Evolutionary conservation across 805 yeast species (phyloP).

Genomic region (Kuraishia molischiana): DNA sequence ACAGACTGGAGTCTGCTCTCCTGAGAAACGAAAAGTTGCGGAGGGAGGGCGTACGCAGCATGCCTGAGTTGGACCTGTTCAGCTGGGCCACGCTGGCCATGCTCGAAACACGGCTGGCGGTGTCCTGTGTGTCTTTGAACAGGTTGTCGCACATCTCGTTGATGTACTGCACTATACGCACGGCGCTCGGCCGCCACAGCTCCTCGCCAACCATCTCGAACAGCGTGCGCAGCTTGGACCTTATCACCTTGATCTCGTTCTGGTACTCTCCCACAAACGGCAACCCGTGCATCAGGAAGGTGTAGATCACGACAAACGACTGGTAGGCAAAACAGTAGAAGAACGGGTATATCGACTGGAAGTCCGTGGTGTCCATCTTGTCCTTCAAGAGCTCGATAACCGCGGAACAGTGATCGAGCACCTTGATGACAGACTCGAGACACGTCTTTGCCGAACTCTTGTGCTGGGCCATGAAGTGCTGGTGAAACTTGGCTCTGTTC

Average conservation of each 20-base stretch:
- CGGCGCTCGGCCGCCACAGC: conserved; percentile 19
- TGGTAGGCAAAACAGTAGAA: conserved; percentile 40
- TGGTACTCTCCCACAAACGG: conserved; percentile 17
- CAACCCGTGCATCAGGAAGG: conserved; percentile 33
- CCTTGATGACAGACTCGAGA: conserved; percentile 26
- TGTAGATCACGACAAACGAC: conserved; percentile 39
- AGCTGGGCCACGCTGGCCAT: conserved; percentile 1
- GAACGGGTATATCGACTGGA: conserved; percentile 34
- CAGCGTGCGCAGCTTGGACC: conserved; percentile 18
- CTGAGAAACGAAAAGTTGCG: background rate
- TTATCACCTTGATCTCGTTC: conserved; percentile 14
- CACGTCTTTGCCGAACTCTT: conserved; percentile 26
- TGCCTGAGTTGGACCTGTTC: conserved; percentile 1
- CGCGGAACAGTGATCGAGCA: conserved; percentile 23
- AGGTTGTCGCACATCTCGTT: conserved; percentile 21
- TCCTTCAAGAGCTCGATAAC: conserved; percentile 23
- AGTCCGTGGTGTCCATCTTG: conserved; percentile 16
- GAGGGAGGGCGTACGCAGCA: background rate
- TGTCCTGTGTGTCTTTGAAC: conserved; percentile 6
- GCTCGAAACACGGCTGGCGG: background rate
- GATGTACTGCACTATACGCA: conserved; percentile 19
- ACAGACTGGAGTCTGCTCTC: background rate
- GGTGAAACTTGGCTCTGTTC: conserved; percentile 40
- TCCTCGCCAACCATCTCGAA: conserved; percentile 16
- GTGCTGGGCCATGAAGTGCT: conserved; percentile 34